phyloP scores from a whole-genome alignment of 2,329 filamentous ascomycete species.

The Xylariaceae sp. region DNA sequence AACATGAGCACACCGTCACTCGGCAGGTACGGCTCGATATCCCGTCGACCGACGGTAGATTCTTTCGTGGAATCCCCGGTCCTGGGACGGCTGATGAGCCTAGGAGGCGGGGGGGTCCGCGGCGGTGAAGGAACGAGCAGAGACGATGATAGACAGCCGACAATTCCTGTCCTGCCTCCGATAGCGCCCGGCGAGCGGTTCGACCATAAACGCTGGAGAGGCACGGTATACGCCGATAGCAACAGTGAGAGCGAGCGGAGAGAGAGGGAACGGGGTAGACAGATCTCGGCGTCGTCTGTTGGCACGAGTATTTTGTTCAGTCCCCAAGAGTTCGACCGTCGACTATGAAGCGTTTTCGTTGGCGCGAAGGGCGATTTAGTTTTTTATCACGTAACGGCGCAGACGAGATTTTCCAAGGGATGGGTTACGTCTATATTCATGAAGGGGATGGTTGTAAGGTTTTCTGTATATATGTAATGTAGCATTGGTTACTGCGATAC shows the following conservation, averaged over 20 bases:
- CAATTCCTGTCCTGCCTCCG: conserved; percentile 24
- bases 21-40: conserved; percentile 20
- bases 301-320: conserved; percentile 34
- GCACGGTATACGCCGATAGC: conserved; percentile 16
- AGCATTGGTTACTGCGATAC: not conserved
- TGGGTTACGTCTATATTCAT: not conserved
- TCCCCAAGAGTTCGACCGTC: conserved; percentile 15
- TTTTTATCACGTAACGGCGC: not conserved
- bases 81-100: conserved; percentile 14
- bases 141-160: not conserved
- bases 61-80: conserved; percentile 15
- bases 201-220: conserved; percentile 21
- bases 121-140: not conserved
- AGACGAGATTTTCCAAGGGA: not conserved
- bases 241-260: not conserved
- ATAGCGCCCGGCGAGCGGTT: conserved; percentile 27
- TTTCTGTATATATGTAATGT: conserved; percentile 5
- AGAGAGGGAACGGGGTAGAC: not conserved
- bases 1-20: conserved; percentile 22
- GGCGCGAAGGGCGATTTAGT: not conserved
- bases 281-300: conserved; percentile 22
- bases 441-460: not conserved
- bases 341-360: not conserved
- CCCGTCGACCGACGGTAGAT: not conserved
- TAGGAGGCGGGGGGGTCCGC: not conserved